Conservation (phyloP, 306 rosid species). For the Quercus berberidifolia region DNA sequence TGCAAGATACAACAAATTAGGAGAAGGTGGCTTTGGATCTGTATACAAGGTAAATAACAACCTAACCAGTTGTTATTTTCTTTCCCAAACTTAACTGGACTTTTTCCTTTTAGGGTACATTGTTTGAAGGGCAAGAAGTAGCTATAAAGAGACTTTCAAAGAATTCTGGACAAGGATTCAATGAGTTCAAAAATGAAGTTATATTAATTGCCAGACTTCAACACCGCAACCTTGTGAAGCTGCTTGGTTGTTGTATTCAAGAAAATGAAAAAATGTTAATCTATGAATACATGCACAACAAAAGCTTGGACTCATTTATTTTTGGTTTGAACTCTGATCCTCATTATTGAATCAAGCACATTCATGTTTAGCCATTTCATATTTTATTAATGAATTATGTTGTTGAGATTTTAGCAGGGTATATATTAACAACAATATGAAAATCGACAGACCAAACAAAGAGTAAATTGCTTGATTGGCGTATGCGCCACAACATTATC, state of each 20-base stretch:
- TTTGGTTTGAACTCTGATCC: neutral
- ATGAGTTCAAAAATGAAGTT: neutral
- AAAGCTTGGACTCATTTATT: neutral
- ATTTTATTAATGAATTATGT: neutral
- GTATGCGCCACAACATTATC: neutral
- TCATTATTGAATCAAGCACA: too few species aligned
- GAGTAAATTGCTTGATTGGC: neutral
- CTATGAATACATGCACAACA: neutral
- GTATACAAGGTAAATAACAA: too few species aligned
- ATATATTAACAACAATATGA: neutral
- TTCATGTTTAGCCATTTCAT: neutral
- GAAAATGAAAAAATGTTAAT: neutral
- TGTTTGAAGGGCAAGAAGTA: neutral
- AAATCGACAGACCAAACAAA: neutral
- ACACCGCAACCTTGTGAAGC: neutral
- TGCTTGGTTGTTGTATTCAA: neutral
- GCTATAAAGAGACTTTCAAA: neutral
- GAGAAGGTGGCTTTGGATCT: too few species aligned
- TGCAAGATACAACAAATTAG: too few species aligned
- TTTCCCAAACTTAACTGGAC: too few species aligned
- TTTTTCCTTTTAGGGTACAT: too few species aligned
- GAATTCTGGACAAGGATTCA: neutral
- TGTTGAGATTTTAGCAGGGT: neutral
- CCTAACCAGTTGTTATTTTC: too few species aligned
- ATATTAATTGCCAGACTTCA: neutral